Evolutionary conservation across 1,284 basidiomycete species (phyloP), one percentile per base, ranked within the genome.

Genomic region (Ceratobasidium sp.): DNA sequence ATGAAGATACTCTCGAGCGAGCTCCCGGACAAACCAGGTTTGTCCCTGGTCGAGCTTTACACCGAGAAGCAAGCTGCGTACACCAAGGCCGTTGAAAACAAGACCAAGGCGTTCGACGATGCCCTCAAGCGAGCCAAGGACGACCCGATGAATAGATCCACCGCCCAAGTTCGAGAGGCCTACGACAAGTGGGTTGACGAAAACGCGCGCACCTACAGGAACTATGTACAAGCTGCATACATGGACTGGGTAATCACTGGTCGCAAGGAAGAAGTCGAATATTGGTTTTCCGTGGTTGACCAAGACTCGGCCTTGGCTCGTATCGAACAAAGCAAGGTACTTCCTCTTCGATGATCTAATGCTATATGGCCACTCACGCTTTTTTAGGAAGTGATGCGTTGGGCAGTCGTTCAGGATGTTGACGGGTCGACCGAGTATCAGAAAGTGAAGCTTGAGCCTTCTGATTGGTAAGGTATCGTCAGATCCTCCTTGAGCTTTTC

Each of bases 241-340:
- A 57, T 57, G 40, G 55, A 57, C 55, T 57, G 55, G 55, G 55
- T 57, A 1, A 31, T 57, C 31, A 43, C 35, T 8, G 55, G 55
- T 2, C 22, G 27, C 8, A 57, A 57, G 40, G 55, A 40, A 17
- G 40, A 57, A n/a, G 55, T 43, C 8, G 55, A 57, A 31, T 57
- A 42, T 31, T 57, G 55, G 55, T 57, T 57, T 43, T n/a, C 55
- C n/a, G 20, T 42, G n/a, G 55, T 43, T 3, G 55, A 57, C 40
- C 55, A 43, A 17, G 40, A 43, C 27, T 31, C 55, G 38, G 55
- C 31, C 3, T 15, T 57, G 40, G 55, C 55, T 57, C 35, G 55
- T 8, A 38, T 57, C 5, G 38, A 57, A 20, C 55, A 31, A 25
- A 57, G 55, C 55, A 57, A 57, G 40, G 55, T 38, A 57, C n/a